A percentile compares a stretch with the other conserved stretches of the same genome.
These are phyloP conservation scores for Globisporangium mamillatum DNA, from an alignment of 352 stramenopile species.

Conservation along the genomic window DNA sequence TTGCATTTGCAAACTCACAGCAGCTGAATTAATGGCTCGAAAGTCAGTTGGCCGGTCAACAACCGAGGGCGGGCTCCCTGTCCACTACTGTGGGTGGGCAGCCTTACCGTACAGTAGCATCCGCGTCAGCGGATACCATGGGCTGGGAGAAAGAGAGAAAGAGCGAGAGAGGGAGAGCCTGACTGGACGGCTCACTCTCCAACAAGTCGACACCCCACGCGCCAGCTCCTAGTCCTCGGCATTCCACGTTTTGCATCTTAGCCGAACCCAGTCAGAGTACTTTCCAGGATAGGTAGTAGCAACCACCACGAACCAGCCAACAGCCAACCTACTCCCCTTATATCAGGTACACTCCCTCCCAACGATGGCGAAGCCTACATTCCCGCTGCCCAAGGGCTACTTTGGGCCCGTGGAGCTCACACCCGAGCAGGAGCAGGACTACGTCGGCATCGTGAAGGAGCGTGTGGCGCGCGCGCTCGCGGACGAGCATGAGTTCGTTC, in stretches of 20 bases:
- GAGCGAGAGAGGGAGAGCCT: not conserved
- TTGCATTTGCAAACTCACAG: not conserved
- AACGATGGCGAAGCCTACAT: constrained; percentile 10
- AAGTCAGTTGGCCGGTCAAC: no score
- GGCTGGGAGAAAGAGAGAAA: not conserved
- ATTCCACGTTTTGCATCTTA: not conserved
- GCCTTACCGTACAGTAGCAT: no score
- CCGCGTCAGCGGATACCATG: not conserved
- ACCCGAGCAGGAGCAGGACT: constrained; percentile 29
- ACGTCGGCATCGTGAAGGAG: constrained; percentile 20
- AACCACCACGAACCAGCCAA: no score
- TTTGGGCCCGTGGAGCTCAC: constrained; percentile 30
- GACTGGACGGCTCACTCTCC: not conserved
- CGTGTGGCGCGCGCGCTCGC: constrained; percentile 27
- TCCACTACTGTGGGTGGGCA: not conserved
- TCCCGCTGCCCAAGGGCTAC: constrained; percentile 25
- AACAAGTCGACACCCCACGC: not conserved
- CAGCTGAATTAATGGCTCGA: not conserved
- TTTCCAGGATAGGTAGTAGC: no score
- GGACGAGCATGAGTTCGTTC: constrained; percentile 28
- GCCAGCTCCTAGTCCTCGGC: no score
- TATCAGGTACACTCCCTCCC: not conserved
- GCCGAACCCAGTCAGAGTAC: not conserved
- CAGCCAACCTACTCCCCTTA: not conserved
- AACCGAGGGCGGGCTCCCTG: not conserved